Percentiles rank a stretch among this genome's conserved stretches.
Evolutionary conservation across 2,329 filamentous ascomycete species (phyloP).

Genomic region (Lasiodiplodia citricola): DNA sequence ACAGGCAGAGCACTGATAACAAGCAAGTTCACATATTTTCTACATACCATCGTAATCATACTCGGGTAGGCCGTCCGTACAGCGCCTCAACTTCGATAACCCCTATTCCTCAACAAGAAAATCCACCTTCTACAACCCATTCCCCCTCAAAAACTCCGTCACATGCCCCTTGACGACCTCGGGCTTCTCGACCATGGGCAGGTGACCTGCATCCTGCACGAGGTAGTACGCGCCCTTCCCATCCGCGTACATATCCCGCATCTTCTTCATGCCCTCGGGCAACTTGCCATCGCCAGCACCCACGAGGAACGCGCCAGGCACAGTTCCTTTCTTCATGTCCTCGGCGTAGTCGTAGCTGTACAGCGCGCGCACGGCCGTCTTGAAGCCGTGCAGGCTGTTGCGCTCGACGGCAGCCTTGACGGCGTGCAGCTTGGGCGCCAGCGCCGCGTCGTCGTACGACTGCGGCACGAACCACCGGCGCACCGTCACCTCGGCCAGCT

Average conservation of each 20-base stretch:
- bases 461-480: constrained; percentile 73
- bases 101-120: neutral
- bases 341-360: constrained; percentile 72
- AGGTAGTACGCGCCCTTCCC: constrained; percentile 62
- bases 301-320: constrained; percentile 71
- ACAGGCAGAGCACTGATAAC: too few relatives aligned
- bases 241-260: constrained; percentile 53
- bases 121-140: neutral
- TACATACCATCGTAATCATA: neutral
- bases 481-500: constrained; percentile 73
- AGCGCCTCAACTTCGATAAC: neutral
- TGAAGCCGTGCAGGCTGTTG: constrained; percentile 75
- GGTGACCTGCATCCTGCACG: constrained; percentile 74
- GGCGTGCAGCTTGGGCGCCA: constrained; percentile 57
- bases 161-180: constrained; percentile 70
- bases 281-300: constrained; percentile 76
- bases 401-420: constrained; percentile 72
- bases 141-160: constrained; percentile 55
- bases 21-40: neutral
- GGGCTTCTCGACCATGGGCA: constrained; percentile 83
- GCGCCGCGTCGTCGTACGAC: constrained; percentile 60
- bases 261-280: constrained; percentile 79
- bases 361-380: constrained; percentile 69
- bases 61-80: neutral
- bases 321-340: constrained; percentile 58